phyloP scores from a whole-genome alignment of 2,329 filamentous ascomycete genomes.

The Fusarium equiseti region DNA sequence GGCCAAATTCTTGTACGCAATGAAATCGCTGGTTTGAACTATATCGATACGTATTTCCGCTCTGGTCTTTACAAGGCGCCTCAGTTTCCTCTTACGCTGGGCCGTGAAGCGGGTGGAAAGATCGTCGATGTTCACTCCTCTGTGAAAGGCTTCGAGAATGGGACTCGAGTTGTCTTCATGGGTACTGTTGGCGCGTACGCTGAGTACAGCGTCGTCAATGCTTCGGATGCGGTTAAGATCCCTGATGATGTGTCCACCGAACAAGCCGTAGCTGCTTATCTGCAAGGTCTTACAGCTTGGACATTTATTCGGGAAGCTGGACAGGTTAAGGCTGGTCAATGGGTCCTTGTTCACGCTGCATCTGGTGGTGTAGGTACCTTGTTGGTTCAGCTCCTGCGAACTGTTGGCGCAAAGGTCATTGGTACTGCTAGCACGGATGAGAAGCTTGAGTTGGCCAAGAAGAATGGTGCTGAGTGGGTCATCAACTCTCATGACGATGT shows the following conservation, averaged over 20 bases:
- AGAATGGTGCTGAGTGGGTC: slow-evolving; percentile 77
- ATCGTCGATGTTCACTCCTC: slow-evolving; percentile 72
- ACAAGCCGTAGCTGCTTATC: slow-evolving; percentile 74
- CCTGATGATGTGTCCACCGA: slow-evolving; percentile 72
- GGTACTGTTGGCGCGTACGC: slow-evolving; percentile 63
- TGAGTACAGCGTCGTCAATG: slow-evolving; percentile 66
- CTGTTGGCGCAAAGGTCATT: slow-evolving; percentile 81
- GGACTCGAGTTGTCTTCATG: slow-evolving; percentile 80
- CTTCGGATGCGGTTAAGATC: slow-evolving; percentile 69
- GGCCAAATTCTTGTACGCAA: slow-evolving; percentile 85
- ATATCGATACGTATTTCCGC: slow-evolving; percentile 92
- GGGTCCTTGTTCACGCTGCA: slow-evolving; percentile 86
- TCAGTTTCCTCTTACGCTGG: slow-evolving; percentile 77
- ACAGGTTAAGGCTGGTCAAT: slow-evolving; percentile 81
- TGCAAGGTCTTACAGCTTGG: slow-evolving; percentile 87
- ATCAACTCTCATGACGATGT: slow-evolving; percentile 76
- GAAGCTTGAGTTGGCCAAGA: slow-evolving; percentile 77
- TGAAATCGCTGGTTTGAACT: slow-evolving; percentile 84
- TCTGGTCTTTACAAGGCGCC: slow-evolving; percentile 81
- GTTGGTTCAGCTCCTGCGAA: slow-evolving; percentile 79
- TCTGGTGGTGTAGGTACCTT: slow-evolving; percentile 84
- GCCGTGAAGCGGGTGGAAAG: slow-evolving; percentile 81
- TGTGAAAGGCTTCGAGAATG: slow-evolving; percentile 67
- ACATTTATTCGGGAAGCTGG: slow-evolving; percentile 82
- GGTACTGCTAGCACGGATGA: slow-evolving; percentile 80